Evolutionary conservation across 2,329 filamentous ascomycete species (phyloP).

Genomic region (Nemania bipapillata): DNA sequence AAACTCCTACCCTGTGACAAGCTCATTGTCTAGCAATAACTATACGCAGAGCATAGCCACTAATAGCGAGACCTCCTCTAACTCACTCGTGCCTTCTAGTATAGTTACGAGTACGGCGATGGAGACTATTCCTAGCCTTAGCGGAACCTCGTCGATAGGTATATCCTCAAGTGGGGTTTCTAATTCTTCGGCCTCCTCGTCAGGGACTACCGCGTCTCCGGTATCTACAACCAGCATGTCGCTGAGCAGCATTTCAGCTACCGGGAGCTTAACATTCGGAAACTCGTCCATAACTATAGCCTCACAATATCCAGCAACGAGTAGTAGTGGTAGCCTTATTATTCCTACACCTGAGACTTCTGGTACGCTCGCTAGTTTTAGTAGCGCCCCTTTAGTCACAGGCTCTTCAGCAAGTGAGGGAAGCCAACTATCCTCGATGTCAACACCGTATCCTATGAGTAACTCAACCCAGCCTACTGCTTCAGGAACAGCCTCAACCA

Average conservation of each 20-base stretch:
- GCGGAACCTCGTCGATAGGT: constrained; percentile 8
- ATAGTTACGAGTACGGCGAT: not conserved
- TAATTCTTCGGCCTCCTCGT: not conserved
- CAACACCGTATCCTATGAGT: constrained; percentile 2
- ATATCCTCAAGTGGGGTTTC: not conserved
- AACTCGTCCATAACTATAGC: constrained; percentile 24
- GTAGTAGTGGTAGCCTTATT: constrained; percentile 26
- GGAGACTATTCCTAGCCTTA: not conserved
- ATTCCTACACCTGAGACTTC: constrained; percentile 14
- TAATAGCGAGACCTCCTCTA: constrained; percentile 11
- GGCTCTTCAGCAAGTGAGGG: constrained; percentile 1
- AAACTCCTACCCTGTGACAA: constrained; percentile 23
- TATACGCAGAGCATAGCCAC: constrained; percentile 1
- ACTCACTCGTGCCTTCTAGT: constrained; percentile 11
- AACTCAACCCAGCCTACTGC: constrained; percentile 19
- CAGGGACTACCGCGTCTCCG: too few relatives aligned
- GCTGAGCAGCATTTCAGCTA: constrained; percentile 43
- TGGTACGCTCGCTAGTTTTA: constrained; percentile 18
- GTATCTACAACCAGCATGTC: constrained; percentile 19
- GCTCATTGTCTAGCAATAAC: not conserved
- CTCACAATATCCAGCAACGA: constrained; percentile 29
- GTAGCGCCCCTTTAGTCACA: constrained; percentile 5
- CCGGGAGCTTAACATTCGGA: constrained; percentile 42
- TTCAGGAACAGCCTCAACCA: constrained; percentile 10
- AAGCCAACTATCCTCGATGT: not conserved